A percentile compares a stretch with the other conserved stretches of the same genome.
Evolutionary conservation across 2,329 filamentous ascomycete genomes (phyloP).

Genomic region (Cryphonectria carpinicola): DNA sequence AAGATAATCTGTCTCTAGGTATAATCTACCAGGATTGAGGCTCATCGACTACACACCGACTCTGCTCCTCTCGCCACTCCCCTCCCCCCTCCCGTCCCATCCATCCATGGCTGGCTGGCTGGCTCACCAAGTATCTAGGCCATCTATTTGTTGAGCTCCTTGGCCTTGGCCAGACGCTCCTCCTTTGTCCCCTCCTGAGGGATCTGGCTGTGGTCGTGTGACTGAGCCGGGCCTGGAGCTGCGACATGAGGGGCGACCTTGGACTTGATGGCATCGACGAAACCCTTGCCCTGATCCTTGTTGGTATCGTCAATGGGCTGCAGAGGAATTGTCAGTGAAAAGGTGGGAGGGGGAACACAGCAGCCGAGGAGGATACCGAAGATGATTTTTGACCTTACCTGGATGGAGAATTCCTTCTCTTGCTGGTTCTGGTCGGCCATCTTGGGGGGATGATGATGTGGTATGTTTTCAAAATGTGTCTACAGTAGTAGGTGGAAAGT

Average conservation of each 20-base stretch:
- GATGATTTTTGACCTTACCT: conserved; percentile 36
- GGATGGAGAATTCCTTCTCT: conserved; percentile 51
- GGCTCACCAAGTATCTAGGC: background rate
- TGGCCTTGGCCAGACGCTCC: conserved; percentile 66
- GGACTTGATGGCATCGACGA: conserved; percentile 43
- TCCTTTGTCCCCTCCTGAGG: conserved; percentile 67
- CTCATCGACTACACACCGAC: background rate
- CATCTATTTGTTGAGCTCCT: conserved; percentile 61
- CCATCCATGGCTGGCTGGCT: background rate
- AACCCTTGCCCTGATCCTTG: conserved; percentile 45
- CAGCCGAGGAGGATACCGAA: no score
- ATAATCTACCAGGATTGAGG: background rate
- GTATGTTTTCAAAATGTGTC: background rate
- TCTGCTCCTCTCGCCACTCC: background rate
- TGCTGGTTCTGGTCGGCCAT: conserved; percentile 28
- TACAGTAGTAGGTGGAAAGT: background rate
- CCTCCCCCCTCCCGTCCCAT: no score
- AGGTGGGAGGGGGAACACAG: background rate
- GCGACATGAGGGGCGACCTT: conserved; percentile 58
- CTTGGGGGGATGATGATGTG: background rate
- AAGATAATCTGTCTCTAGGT: background rate
- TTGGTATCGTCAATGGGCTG: conserved; percentile 41
- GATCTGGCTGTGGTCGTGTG: conserved; percentile 53
- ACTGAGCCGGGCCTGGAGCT: conserved; percentile 61
- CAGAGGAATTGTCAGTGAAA: background rate